phyloP scores from a whole-genome alignment of 805 yeast species.

The Zygotorulaspora florentina region DNA sequence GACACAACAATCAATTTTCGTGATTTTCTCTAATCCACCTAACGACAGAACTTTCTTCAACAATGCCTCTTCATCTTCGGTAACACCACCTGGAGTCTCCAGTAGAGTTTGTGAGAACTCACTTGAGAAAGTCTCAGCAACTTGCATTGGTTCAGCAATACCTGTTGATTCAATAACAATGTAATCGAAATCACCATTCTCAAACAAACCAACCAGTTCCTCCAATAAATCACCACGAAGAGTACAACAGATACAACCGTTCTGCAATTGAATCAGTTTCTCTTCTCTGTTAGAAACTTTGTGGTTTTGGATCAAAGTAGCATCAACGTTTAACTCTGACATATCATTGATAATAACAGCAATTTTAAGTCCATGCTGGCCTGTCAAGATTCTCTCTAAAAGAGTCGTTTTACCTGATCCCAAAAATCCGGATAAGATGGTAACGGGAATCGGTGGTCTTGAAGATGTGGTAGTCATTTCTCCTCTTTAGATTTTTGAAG shows the following conservation, averaged over 20 bases:
- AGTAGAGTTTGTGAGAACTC: conserved; percentile 40
- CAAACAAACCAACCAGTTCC: conserved; percentile 39
- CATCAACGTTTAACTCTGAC: conserved; percentile 43
- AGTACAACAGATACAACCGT: conserved; percentile 49
- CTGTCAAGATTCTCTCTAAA: conserved; percentile 40
- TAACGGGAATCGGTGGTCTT: conserved; percentile 40
- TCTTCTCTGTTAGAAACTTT: conserved; percentile 41
- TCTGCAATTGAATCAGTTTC: conserved; percentile 43
- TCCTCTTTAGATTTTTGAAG: neutral
- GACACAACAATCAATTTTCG: conserved; percentile 44
- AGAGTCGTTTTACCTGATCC: conserved; percentile 48
- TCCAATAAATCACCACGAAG: conserved; percentile 45
- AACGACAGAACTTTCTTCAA: conserved; percentile 28
- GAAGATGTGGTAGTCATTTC: conserved; percentile 1
- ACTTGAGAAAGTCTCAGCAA: conserved; percentile 45
- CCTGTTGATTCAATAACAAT: conserved; percentile 46
- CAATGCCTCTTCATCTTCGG: conserved; percentile 23
- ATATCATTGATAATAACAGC: conserved; percentile 48
- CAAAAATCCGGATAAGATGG: conserved; percentile 45
- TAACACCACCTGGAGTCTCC: conserved; percentile 22
- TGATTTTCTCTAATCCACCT: conserved; percentile 41
- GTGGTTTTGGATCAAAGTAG: conserved; percentile 39
- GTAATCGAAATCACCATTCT: conserved; percentile 38
- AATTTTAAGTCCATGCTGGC: conserved; percentile 39
- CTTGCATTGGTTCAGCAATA: conserved; percentile 48